Base-by-base conservation (phyloP, 73 alveolate species). In the Paramecium octaurelia region DNA sequence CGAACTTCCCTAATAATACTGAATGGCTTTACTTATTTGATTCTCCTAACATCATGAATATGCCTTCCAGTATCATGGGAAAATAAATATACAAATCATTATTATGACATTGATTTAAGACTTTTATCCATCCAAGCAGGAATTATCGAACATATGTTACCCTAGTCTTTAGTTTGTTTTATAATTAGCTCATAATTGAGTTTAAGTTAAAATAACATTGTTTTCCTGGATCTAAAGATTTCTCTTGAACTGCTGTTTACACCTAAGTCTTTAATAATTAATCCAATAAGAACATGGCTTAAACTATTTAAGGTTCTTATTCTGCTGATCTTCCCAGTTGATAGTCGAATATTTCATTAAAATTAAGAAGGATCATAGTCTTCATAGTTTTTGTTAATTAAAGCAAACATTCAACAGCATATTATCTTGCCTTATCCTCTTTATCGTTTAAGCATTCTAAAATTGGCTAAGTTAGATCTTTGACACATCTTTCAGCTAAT, bases 11-110 rank as follows among this genome's bases (percentile, higher is more conserved):
- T 64, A 64, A 64, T 12, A 11, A 14, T 31, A 64, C 16, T 27
- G 12, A 23, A 27, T 31, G 12, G 16, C 1, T 35, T 46, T 80
- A 80, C 91, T 80, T 80, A 29, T 80, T 80, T 14, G 76, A 14
- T 20, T 80, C 91, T 14, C 91, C 91, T 46, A 80, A 44, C 91
- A 80, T 80, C 91, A 80, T 80, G 29, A 80, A 80, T 42, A 80
- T 21, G 16, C 91, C 91, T 46, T 80, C 91, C 29, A 80, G 24
- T 2, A 80, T 34, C 43, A 44, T 40, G 1, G 91, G 91, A 44
- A 80, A 48, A 23, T 80, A 80, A 38, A 31, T 10, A 21, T 80
- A 80, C 8, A 80, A 46, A 44, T 80, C 91, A 80, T 80, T 80
- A 23, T 48, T 48, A 35, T 80, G 75, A 46, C 75, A 44, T 42